A percentile compares a stretch with the other conserved stretches of the same genome.
phyloP scores from a whole-genome alignment of 2,329 filamentous ascomycete species.

The Calonectria hongkongensis region DNA sequence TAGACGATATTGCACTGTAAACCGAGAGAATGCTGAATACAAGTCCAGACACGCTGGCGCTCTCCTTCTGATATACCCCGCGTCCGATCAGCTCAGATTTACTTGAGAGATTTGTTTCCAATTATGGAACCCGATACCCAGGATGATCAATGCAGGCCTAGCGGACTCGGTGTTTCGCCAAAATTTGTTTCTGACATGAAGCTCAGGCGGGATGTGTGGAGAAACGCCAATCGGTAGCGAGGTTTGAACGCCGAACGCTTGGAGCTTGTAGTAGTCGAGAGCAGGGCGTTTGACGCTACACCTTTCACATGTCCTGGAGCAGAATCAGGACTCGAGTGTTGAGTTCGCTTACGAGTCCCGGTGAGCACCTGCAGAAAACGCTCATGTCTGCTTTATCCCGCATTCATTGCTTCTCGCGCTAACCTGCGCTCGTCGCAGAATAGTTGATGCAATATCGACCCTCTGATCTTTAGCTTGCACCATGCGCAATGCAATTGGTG shows the following conservation, averaged over 20 bases:
- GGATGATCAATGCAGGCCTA: neutral
- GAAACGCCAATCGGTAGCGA: conserved; percentile 3
- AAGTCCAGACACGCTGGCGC: neutral
- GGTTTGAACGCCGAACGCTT: neutral
- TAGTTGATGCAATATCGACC: no score
- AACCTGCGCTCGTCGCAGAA: no score
- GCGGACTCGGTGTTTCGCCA: neutral
- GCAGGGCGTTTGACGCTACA: neutral
- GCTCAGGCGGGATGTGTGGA: conserved; percentile 3
- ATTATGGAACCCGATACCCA: neutral
- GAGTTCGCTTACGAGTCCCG: no score
- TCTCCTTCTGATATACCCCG: neutral
- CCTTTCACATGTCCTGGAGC: no score
- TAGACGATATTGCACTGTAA: neutral
- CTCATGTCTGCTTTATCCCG: no score
- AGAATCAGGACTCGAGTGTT: no score
- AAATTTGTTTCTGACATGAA: neutral
- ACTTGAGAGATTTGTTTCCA: neutral
- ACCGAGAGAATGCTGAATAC: neutral
- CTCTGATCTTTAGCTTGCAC: no score
- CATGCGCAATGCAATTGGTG: no score
- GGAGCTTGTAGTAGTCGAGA: neutral
- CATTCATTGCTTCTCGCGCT: no score
- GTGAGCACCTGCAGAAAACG: no score
- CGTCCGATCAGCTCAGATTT: neutral